Base-by-base conservation (phyloP, 2,329 filamentous ascomycete species). In the Penicillium sp. region DNA sequence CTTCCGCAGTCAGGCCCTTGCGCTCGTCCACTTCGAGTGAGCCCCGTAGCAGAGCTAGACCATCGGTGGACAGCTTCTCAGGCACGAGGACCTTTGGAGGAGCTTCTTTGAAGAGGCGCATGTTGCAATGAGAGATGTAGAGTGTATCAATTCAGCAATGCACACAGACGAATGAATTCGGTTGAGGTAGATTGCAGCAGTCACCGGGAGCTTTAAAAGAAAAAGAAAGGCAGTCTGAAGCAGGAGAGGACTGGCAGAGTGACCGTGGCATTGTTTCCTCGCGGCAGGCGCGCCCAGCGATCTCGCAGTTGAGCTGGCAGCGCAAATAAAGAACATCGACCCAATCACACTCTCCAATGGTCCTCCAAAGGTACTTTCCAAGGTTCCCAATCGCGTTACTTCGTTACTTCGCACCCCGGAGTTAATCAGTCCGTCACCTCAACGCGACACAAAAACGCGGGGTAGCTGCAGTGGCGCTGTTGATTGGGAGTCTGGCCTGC, bases 61-160 rank as follows among this genome's bases (percentile, higher is more conserved):
- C 90, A 73, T 94, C 90, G n/a, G 86, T 80, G 1, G 90, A 93
- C 46, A 94, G 83, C 73, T 92, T 92, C 71, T 94, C 90, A 1
- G 90, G 87, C 41, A 93, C 89, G 31, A 95, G 84, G 61, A 93
- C 80, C 69, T 82, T 85, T 1, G 80, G 76, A 41, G 72, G 75
- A 19, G 65, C 41, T 16, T 65, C 50, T 53, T 66, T 64, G 19
- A 66, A 52, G 19, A 66, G 59, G 24, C 64, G 59, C 68, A 72
- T 69, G 16, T 27, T 63, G 36, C 10, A 22, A 27, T 6, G 37
- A 39, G 22, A 6, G 35, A 19, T 18, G 24, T 39, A 18, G 14
- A 6, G 13, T 4, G 31, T 6, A 16, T 13, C 46, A 19, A 35
- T 49, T 22, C 46, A 35, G 16, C 22, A 11, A 35, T 49, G 19